These are phyloP conservation scores for Gracilariopsis chorda DNA, from an alignment of 23 red algal species.

Conservation along the genomic window DNA sequence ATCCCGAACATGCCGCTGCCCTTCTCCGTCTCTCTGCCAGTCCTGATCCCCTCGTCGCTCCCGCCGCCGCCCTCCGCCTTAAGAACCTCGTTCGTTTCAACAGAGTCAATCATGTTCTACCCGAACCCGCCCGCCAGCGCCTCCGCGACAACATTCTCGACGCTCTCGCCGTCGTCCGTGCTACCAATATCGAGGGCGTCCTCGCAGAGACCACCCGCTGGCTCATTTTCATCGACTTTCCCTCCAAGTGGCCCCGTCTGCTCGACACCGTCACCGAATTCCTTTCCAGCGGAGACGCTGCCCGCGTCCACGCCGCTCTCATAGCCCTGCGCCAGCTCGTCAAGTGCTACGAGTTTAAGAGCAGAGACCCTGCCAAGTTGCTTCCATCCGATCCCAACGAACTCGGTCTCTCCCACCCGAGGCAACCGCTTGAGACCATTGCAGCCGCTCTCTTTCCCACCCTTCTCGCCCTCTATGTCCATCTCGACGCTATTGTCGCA, in stretches of 20 bases:
- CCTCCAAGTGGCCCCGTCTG: constrained; percentile 54
- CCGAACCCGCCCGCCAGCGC: constrained; percentile 2
- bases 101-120: constrained; percentile 7
- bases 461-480: constrained; percentile 33
- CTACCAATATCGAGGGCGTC: constrained; percentile 45
- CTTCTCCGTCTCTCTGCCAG: constrained; percentile 43
- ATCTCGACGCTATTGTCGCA: constrained; percentile 44
- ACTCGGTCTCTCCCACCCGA: constrained; percentile 46
- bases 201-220: constrained; percentile 63
- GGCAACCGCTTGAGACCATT: constrained; percentile 57
- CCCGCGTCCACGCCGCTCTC: constrained; percentile 42
- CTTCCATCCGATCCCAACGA: constrained; percentile 46
- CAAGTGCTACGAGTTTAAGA: constrained; percentile 69
- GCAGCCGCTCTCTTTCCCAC: constrained; percentile 57
- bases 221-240: constrained; percentile 65
- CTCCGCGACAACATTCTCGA: constrained; percentile 48
- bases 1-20: constrained; percentile 33
- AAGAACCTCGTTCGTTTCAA: constrained; percentile 60
- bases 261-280: constrained; percentile 10
- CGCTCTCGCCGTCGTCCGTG: constrained; percentile 47
- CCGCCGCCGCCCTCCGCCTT: constrained; percentile 69
- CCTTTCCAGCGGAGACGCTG: constrained; percentile 23
- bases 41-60: constrained; percentile 42
- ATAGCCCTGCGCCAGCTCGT: constrained; percentile 48
- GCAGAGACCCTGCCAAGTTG: constrained; percentile 29